Conservation (phyloP, 2,329 filamentous ascomycete species). For the Geoglossum cookeanum region DNA sequence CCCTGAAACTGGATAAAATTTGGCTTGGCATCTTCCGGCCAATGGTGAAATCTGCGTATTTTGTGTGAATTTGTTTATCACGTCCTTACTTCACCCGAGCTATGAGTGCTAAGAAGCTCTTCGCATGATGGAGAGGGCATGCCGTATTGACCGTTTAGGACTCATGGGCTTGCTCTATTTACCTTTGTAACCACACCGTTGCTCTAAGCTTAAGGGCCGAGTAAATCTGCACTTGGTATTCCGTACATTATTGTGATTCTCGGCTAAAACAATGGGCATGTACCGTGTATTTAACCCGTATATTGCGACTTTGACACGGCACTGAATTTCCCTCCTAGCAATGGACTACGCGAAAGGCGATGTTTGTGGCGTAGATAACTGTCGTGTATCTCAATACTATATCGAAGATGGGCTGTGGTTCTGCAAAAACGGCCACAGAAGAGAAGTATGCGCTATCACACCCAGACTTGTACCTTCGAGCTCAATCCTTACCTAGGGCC, state of each 20-base stretch:
- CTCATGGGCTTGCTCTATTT: not conserved
- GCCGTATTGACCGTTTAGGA: not conserved
- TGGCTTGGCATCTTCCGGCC: not conserved
- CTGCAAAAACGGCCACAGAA: conserved; percentile 62
- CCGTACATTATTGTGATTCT: too few species aligned
- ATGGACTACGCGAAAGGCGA: conserved; percentile 20
- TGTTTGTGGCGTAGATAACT: conserved; percentile 39
- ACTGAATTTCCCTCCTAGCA: not conserved
- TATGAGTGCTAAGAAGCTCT: not conserved
- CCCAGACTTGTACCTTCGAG: conserved; percentile 9
- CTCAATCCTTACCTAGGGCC: conserved; percentile 7
- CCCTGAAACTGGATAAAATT: not conserved
- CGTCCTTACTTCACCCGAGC: not conserved
- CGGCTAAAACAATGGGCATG: not conserved
- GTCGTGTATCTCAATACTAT: conserved; percentile 53
- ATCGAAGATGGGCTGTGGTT: conserved; percentile 59
- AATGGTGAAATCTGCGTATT: not conserved
- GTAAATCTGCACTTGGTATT: too few species aligned
- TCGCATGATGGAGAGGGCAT: not conserved
- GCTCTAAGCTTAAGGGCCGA: not conserved
- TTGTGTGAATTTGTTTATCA: conserved; percentile 1
- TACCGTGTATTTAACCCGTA: too few species aligned
- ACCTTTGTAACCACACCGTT: not conserved
- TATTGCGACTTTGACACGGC: not conserved
- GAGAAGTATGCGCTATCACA: conserved; percentile 35